A percentile compares a stretch with the other conserved stretches of the same genome.
Conservation (phyloP, 2,329 filamentous ascomycete genomes). For the Penicillium brevicompactum region DNA sequence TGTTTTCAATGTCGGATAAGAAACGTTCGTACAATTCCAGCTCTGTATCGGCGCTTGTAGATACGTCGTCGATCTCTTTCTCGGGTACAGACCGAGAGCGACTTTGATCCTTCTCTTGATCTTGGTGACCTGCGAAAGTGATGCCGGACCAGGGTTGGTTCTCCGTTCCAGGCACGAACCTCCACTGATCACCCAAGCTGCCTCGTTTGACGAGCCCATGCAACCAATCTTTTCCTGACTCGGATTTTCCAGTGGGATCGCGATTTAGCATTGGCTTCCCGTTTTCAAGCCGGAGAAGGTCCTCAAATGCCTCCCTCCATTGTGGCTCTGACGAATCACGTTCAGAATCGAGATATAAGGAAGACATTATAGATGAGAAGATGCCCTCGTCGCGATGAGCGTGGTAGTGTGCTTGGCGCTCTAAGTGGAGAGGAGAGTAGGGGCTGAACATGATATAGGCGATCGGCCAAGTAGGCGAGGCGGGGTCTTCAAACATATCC, state of each 20-base stretch:
- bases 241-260: slow-evolving; percentile 24
- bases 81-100: slow-evolving; percentile 11
- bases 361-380: slow-evolving; percentile 39
- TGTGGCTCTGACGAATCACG: slow-evolving; percentile 40
- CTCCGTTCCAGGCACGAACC: slow-evolving; percentile 28
- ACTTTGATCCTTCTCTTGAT: slow-evolving; percentile 6
- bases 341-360: slow-evolving; percentile 33
- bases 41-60: slow-evolving; percentile 47
- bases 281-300: slow-evolving; percentile 55
- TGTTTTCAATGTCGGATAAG: slow-evolving; percentile 40
- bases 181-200: slow-evolving; percentile 45
- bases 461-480: slow-evolving; percentile 43
- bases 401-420: slow-evolving; percentile 44
- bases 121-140: slow-evolving; percentile 15
- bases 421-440: slow-evolving; percentile 59
- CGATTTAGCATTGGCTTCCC: slow-evolving; percentile 45
- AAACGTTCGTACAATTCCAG: slow-evolving; percentile 57
- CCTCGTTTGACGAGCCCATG: slow-evolving; percentile 43
- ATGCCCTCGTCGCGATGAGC: slow-evolving; percentile 30
- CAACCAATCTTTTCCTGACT: slow-evolving; percentile 44
- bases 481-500: slow-evolving; percentile 37
- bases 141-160: slow-evolving; percentile 28
- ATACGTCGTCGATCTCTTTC: slow-evolving; percentile 9
- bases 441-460: slow-evolving; percentile 50
- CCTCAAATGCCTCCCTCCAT: slow-evolving; percentile 63